These are phyloP conservation scores for Neonectria ditissima DNA, from an alignment of 2,329 filamentous ascomycete species.

Conservation along the genomic window DNA sequence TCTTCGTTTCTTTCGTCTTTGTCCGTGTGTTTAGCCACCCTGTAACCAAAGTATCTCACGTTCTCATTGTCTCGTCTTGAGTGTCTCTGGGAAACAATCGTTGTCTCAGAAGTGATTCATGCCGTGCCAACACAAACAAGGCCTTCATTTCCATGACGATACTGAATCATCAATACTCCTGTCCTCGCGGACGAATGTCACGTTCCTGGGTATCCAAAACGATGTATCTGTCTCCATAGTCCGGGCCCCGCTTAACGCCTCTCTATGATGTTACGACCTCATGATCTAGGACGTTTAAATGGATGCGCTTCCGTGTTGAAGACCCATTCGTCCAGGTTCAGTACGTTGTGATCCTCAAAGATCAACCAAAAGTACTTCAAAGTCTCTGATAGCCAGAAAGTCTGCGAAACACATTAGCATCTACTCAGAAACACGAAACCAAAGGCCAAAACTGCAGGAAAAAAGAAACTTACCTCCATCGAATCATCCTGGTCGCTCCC, in stretches of 20 bases:
- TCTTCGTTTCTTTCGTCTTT: not conserved
- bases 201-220: slow-evolving; percentile 19
- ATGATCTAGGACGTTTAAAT: slow-evolving; percentile 50
- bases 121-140: not conserved
- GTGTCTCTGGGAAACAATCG: not conserved
- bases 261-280: slow-evolving; percentile 31
- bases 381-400: slow-evolving; percentile 81
- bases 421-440: not conserved
- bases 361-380: slow-evolving; percentile 83
- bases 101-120: not conserved
- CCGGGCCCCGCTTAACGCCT: slow-evolving; percentile 5
- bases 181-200: not conserved
- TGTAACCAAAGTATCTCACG: not conserved
- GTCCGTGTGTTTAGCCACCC: not conserved
- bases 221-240: not conserved
- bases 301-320: slow-evolving; percentile 70
- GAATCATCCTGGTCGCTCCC: slow-evolving; percentile 61
- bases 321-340: slow-evolving; percentile 79
- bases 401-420: slow-evolving; percentile 49
- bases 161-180: slow-evolving; percentile 14
- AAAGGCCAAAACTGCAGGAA: not conserved
- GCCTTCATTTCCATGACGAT: slow-evolving; percentile 15
- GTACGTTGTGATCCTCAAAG: slow-evolving; percentile 71
- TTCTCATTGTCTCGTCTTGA: not conserved
- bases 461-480: slow-evolving; percentile 65